Base-by-base conservation (phyloP, 768 basidiomycete genomes). In the Trametes cingulata region DNA sequence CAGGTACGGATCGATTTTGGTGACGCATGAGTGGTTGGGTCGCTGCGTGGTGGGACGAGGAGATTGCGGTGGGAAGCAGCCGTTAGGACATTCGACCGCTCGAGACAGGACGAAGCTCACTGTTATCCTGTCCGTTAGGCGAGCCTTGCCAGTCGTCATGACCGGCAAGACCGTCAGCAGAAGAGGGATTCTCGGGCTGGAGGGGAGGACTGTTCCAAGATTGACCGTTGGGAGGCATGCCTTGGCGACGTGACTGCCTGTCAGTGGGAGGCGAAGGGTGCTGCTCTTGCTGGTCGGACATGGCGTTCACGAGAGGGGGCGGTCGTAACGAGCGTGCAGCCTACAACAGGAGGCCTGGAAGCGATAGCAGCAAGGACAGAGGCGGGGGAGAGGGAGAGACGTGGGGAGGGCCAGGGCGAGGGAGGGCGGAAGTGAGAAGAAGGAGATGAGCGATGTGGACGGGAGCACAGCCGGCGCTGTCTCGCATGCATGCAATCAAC, bases 1-100 rank as follows among this genome's bases (percentile, higher is more conserved):
- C 75, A 37, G 82, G 80, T 12, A 76, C 78, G 3, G 82, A 85
- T 54, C 71, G 75, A 62, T 84, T 82, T 40, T 74, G 67, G 54
- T 81, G 78, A 49, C 77, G 75, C 74, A 76, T 78, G 59, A 80
- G 49, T 2, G 59, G 61, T 48, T 55, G 54, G 39, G 43, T 57
- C 50, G 41, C 62, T 63, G 33, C 6, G 7, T 9, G 20, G 27
- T 29, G 13, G 45, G 36, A 33, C 13, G 36, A 39, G 49, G 29
- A 47, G 25, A 29, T 9, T 5, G 37, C 54, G 35, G 41, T 51
- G 37, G 35, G 50, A 27, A 20, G 25, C 39, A 39, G 17, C 40
- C 2, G 41, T 63, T 29, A 63, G 56, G 61, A 58, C 40, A 41
- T n/a, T 51, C 25, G 20, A 45, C n/a, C 9, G 56, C 14, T 12